Conservation (phyloP, 1,139 yeast genomes). For the Debaryomycetaceae sp. region DNA sequence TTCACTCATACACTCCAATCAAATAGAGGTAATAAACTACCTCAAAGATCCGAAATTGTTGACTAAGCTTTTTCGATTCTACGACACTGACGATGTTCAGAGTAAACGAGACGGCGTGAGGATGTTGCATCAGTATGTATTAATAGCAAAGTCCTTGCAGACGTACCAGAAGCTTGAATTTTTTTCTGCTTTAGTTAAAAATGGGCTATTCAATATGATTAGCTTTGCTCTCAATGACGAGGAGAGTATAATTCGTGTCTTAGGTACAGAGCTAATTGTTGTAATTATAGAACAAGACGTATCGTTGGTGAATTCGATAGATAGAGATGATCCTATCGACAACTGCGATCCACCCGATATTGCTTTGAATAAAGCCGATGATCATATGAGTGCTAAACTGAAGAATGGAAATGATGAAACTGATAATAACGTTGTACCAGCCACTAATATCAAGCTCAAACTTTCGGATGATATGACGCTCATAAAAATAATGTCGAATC, state of each 20-base stretch:
- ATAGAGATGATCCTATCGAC: conserved; percentile 34
- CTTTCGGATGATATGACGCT: conserved; percentile 61
- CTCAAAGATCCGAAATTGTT: conserved; percentile 55
- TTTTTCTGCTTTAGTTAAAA: conserved; percentile 59
- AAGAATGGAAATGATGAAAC: conserved; percentile 12
- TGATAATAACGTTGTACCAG: conserved; percentile 14
- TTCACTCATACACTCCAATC: conserved; percentile 65
- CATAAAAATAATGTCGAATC: conserved; percentile 55
- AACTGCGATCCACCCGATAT: conserved; percentile 29
- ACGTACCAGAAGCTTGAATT: conserved; percentile 62
- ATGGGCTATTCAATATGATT: conserved; percentile 69
- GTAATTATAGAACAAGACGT: conserved; percentile 85
- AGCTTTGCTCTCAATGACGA: conserved; percentile 64
- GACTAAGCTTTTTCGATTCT: conserved; percentile 55
- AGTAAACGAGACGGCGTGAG: conserved; percentile 68
- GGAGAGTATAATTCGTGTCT: conserved; percentile 51
- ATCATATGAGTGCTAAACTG: neutral
- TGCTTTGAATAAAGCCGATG: neutral
- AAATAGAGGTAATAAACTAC: conserved; percentile 65
- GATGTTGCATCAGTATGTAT: conserved; percentile 76
- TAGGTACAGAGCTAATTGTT: conserved; percentile 81
- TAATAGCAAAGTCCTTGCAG: conserved; percentile 69
- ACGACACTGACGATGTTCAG: conserved; percentile 26
- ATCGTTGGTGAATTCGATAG: conserved; percentile 50
- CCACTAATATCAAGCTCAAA: conserved; percentile 24